Evolutionary conservation across 108 stramenopile species (phyloP).

Genomic region (Skeletonema grethae): DNA sequence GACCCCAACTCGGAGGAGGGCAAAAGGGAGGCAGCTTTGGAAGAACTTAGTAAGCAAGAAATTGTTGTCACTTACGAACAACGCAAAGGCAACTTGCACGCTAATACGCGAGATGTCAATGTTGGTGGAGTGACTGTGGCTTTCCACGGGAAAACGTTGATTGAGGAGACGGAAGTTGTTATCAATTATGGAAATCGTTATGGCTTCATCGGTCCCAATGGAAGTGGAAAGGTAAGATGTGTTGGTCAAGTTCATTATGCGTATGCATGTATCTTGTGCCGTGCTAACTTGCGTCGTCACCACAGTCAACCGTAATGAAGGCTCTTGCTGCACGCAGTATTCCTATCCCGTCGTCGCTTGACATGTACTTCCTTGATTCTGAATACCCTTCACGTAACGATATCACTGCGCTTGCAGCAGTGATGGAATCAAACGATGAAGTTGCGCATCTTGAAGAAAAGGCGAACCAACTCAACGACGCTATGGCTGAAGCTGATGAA

Average conservation of each 20-base stretch:
- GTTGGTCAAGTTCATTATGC: conserved; percentile 7
- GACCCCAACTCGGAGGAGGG: conserved; percentile 57
- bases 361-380: conserved; percentile 94
- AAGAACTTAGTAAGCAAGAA: conserved; percentile 70
- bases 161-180: conserved; percentile 87
- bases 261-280: background rate
- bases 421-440: conserved; percentile 94
- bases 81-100: conserved; percentile 71
- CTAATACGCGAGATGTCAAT: conserved; percentile 96
- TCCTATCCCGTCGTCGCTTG: conserved; percentile 96
- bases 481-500: conserved; percentile 88
- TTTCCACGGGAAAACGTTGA: conserved; percentile 88
- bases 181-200: conserved; percentile 96
- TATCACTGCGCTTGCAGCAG: conserved; percentile 95
- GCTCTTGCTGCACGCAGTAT: conserved; percentile 95
- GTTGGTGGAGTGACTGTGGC: conserved; percentile 94
- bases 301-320: conserved; percentile 93
- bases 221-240: conserved; percentile 42
- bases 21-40: conserved; percentile 70
- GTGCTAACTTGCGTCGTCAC: conserved; percentile 46
- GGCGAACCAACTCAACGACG: conserved; percentile 87
- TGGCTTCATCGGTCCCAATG: conserved; percentile 84
- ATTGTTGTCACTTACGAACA: conserved; percentile 88
- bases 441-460: conserved; percentile 83
- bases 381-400: conserved; percentile 95